Evolutionary conservation across 129 eudicot species (phyloP), one percentile per base, ranked within the genome.

Genomic region (Ambrosia trifida): DNA sequence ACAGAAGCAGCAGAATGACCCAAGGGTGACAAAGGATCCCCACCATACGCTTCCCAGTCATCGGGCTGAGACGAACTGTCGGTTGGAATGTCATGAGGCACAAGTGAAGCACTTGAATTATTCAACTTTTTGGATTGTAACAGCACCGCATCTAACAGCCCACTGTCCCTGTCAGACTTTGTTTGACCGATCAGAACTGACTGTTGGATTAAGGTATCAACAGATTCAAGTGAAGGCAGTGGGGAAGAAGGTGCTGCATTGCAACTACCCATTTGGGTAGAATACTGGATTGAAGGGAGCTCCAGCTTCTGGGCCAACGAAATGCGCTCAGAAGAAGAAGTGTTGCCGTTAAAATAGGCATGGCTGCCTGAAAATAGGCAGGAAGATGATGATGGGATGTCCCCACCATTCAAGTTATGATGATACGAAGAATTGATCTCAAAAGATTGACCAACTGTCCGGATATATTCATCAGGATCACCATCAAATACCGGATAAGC

Each of bases 281-380:
- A 62, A 75, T 74, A 83, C 87, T 89, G 96, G 96, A 89, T 88
- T 92, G 98, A 92, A 92, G 98, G 98, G 98, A 92, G 98, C 96
- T 92, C 96, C 89, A 77, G 18, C 96, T 91, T 86, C 91, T 64
- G 83, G 46, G 90, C 88, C 96, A 83, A 81, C 45, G 82, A 57
- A 61, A 66, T n/a, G 61, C 96, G 94, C 82, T 85, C 91, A 46
- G 94, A 91, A 83, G 96, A 77, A 81, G 97, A 79, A 73, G 83
- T 75, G 77, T 91, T 86, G 96, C 97, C 93, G 84, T 91, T 88
- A 84, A 80, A 31, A 79, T 62, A 60, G 92, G 97, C 90, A 88
- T 85, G 97, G 95, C 97, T 87, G 82, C 95, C 96, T 4, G 85
- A 66, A 75, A 74, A 49, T 58, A 85, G 69, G 64, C 77, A 70